Conservation (phyloP, 805 yeast species). For the Yarrowia sp. region DNA sequence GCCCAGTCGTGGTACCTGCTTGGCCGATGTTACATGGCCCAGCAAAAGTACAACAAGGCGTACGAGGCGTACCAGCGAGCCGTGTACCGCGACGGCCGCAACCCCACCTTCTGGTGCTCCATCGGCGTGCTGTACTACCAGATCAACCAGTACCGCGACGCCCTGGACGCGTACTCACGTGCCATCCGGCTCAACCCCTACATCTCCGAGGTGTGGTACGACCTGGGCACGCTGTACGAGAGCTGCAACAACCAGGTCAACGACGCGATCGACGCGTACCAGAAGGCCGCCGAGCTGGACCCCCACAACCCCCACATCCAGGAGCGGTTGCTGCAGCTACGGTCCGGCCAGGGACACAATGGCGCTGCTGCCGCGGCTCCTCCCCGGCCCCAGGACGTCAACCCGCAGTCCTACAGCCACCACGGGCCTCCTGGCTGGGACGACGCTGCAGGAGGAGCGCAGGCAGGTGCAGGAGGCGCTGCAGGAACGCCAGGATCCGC, state of each 20-base stretch:
- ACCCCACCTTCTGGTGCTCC: conserved; percentile 97
- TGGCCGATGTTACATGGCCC: conserved; percentile 96
- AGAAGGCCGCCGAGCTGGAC: conserved; percentile 93
- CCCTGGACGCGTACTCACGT: conserved; percentile 95
- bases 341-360: conserved; percentile 45
- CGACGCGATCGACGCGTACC: conserved; percentile 96
- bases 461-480: background rate
- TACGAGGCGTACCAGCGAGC: conserved; percentile 99
- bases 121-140: conserved; percentile 96
- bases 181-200: conserved; percentile 96
- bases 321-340: conserved; percentile 84
- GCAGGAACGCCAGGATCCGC: background rate
- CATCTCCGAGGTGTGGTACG: conserved; percentile 98
- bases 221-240: conserved; percentile 94
- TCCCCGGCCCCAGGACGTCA: conserved; percentile 63
- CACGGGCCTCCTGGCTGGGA: conserved; percentile 64
- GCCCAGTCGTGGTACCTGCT: conserved; percentile 98
- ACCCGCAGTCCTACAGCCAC: conserved; percentile 63
- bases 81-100: conserved; percentile 93
- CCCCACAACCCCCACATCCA: conserved; percentile 94
- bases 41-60: conserved; percentile 93
- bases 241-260: conserved; percentile 94
- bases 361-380: conserved; percentile 54
- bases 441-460: conserved; percentile 18
- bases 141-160: conserved; percentile 94